Base-by-base conservation (phyloP, 1,284 basidiomycete species). In the Ceratobasidium sp. region DNA sequence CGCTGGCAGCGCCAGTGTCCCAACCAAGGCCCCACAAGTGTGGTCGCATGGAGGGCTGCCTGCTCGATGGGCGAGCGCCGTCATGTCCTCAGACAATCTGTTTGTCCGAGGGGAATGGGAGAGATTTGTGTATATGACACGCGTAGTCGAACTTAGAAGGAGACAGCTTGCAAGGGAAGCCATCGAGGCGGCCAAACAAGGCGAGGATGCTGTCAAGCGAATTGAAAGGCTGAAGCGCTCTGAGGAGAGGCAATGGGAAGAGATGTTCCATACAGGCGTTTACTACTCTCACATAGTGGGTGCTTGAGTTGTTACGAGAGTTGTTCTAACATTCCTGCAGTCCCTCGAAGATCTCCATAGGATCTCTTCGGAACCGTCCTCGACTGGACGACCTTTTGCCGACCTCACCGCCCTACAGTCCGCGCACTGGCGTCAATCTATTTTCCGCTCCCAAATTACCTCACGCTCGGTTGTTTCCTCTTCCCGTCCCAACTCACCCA, bases 261-360 rank as follows among this genome's bases (percentile, higher is more conserved):
- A 80, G 68, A 83, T 96, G 74, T 96, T 98, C 76, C 79, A 84
- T 35, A 80, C 85, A 31, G 92, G 91, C 3, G 93, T 97, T 31
- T 92, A 94, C 79, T 97, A 96, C 77, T 82, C 86, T 12, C 93
- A 95, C 77, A 92, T 96, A 91, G 92, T 92, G 73, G 68, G 86
- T 79, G 17, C n/a, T 34, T 12, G 17, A n/a, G 31, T 49, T 49
- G 34, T 43, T 57, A 43, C 10, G 27, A 13, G 1, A n/a, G 22
- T 3, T 10, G 1, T 40, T 31, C 17, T 31, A 27, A 38, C 22
- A 10, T 20, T 52, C 27, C 31, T 35, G 2, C 74, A 94, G 92
- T 80, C 84, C 8, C 85, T 92, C 73, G 90, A 93, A 22, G 91
- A 94, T 75, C 81, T 95, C 27, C 86, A 92, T 49, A 77, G 80